phyloP scores from a whole-genome alignment of 192 early-diverging fungal species.

The Rhizophagus clarus region DNA sequence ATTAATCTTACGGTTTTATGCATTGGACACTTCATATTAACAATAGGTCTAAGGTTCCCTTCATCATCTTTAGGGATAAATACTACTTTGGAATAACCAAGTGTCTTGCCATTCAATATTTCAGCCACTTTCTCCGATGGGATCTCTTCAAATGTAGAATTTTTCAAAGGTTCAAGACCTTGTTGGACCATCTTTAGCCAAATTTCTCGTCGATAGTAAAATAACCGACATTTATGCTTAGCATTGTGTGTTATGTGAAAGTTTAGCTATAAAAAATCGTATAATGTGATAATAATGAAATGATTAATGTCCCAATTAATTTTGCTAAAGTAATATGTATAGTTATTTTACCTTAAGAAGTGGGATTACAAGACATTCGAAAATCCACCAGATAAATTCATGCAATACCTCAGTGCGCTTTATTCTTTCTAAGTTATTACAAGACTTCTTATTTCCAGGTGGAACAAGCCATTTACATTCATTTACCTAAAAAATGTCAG shows the following conservation, averaged over 20 bases:
- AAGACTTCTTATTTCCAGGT: neutral
- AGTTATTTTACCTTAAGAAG: neutral
- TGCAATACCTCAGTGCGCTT: neutral
- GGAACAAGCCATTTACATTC: slow-evolving; percentile 14
- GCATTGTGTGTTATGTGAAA: slow-evolving; percentile 2
- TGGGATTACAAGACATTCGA: neutral
- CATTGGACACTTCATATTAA: slow-evolving; percentile 4
- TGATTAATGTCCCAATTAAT: neutral
- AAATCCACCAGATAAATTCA: slow-evolving; percentile 26
- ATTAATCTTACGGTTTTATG: neutral
- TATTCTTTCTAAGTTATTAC: neutral
- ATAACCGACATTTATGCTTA: neutral
- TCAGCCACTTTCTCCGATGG: neutral
- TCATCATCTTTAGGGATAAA: slow-evolving; percentile 6
- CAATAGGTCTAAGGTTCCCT: slow-evolving; percentile 4
- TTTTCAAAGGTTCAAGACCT: neutral
- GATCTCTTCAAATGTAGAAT: neutral
- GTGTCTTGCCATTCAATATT: neutral
- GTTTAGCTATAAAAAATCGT: neutral
- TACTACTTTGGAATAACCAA: neutral
- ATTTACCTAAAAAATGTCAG: neutral
- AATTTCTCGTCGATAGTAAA: slow-evolving; percentile 17
- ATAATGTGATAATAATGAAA: neutral
- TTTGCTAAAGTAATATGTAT: too few relatives aligned
- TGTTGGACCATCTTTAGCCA: neutral